These are phyloP conservation scores for Citrullus colocynthis DNA, from an alignment of 306 rosid genomes.

Conservation along the genomic window DNA sequence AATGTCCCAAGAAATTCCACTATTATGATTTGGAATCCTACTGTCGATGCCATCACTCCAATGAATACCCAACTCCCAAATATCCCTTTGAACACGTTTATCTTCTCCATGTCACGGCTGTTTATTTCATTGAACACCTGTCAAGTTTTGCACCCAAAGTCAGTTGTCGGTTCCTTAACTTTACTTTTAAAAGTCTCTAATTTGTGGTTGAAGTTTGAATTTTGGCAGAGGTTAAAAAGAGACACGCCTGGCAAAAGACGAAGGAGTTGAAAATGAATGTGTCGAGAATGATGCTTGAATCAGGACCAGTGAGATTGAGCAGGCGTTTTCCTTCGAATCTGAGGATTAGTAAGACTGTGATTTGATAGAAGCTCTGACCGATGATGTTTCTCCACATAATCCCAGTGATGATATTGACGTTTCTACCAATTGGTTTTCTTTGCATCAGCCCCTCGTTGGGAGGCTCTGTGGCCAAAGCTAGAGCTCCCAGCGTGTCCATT, in stretches of 20 bases:
- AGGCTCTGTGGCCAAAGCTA: conserved; percentile 89
- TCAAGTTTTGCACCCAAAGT: too few relatives aligned
- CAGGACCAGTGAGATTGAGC: conserved; percentile 36
- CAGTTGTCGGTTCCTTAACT: too few relatives aligned
- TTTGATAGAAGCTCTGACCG: conserved; percentile 79
- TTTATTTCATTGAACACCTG: conserved; percentile 81
- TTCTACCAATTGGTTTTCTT: conserved; percentile 62
- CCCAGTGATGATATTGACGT: conserved; percentile 42
- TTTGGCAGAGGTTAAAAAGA: not conserved
- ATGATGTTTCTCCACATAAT: conserved; percentile 82
- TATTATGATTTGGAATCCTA: conserved; percentile 50
- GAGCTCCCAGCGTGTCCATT: conserved; percentile 91
- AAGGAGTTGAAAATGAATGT: conserved; percentile 78
- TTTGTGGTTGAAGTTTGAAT: not conserved
- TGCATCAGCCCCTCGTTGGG: conserved; percentile 68
- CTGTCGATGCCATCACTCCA: conserved; percentile 35
- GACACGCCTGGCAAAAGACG: conserved; percentile 80
- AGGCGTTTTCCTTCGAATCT: conserved; percentile 38
- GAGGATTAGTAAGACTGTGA: conserved; percentile 47
- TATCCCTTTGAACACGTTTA: conserved; percentile 50
- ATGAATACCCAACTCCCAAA: conserved; percentile 44
- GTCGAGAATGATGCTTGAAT: conserved; percentile 29
- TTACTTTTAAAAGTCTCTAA: too few relatives aligned
- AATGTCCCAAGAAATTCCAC: conserved; percentile 57
- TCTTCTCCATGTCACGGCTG: conserved; percentile 93